Base-by-base conservation (phyloP, 306 rosid species). In the Herpetospermum pedunculosum region DNA sequence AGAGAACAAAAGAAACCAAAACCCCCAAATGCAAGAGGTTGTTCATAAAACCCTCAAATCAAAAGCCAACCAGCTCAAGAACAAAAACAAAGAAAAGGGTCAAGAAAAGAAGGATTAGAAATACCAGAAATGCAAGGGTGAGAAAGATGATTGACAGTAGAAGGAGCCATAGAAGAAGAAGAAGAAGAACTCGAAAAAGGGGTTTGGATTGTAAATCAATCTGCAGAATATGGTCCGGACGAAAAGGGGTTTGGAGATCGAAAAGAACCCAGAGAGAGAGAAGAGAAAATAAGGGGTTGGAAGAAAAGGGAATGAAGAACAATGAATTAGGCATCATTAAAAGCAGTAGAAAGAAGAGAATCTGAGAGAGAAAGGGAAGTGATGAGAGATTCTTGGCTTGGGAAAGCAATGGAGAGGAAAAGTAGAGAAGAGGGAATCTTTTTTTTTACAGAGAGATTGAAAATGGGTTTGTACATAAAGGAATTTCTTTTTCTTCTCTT, bases 321-420 rank as follows among this genome's bases (percentile, higher is more conserved):
- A 83, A 80, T 62, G 81, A 79, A 85, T 78, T 32, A 67, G 67
- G 74, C 88, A 83, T 80, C 86, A 89, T 87, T 81, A 83, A 83
- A 84, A 86, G 83, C 63, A 2, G 37, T 10, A 25, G 65, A 48
- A 54, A 64, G 75, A 80, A 82, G 78, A 81, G 95, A 93, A 93
- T 90, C 92, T 74, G 21, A 73, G 84, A 84, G 81, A n/a, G 79
- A 85, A 78, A 78, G 82, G 82, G 83, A 81, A 82, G 88, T 62
- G 81, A 77, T 64, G 75, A 81, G 81, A 86, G 87, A 95, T 91
- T 92, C 99, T 89, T 91, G 86, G 92, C 97, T 95, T 95, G 85
- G 86, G 85, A 88, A 87, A 87, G 91, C 81, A 83, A 85, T 82
- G 92, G 80, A 86, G 84, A 81, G 86, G 75, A 50, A 48, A 52